phyloP scores from a whole-genome alignment of 1,284 basidiomycete species.

The Apiotrichum brassicae region DNA sequence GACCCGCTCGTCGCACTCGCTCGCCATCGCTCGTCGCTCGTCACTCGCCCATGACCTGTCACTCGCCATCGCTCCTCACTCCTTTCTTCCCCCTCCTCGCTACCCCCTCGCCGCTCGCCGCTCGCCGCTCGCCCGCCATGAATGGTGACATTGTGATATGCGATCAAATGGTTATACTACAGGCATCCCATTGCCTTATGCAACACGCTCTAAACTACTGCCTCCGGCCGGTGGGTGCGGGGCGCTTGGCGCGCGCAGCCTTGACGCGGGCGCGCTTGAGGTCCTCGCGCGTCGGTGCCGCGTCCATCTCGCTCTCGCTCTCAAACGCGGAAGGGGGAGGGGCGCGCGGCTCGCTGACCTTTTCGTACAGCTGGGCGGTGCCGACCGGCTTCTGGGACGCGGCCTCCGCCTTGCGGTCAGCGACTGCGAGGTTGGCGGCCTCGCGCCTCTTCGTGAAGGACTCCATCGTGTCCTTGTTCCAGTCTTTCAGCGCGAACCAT shows the following conservation, averaged over 20 bases:
- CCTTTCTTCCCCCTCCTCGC: no score
- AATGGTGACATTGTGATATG: constrained; percentile 2
- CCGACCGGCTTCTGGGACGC: background rate
- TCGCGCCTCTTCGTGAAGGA: background rate
- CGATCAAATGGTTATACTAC: background rate
- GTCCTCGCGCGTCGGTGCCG: background rate
- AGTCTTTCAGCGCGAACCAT: no score
- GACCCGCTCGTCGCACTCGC: no score
- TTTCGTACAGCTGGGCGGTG: background rate
- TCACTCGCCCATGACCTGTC: no score
- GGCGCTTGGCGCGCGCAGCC: constrained; percentile 14
- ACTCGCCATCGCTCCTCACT: no score
- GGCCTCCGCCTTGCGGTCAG: background rate
- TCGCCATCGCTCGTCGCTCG: no score
- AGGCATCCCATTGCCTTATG: no score
- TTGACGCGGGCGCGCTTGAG: constrained; percentile 6
- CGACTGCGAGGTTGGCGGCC: background rate
- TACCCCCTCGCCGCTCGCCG: no score
- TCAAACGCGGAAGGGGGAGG: background rate
- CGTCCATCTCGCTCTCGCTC: background rate
- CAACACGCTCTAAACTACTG: no score
- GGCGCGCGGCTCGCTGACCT: background rate
- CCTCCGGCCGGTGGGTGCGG: background rate
- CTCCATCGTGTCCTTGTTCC: no score
- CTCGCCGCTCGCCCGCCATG: background rate